phyloP scores from a whole-genome alignment of 1,139 yeast genomes.

The Suhomyces bribrorum region DNA sequence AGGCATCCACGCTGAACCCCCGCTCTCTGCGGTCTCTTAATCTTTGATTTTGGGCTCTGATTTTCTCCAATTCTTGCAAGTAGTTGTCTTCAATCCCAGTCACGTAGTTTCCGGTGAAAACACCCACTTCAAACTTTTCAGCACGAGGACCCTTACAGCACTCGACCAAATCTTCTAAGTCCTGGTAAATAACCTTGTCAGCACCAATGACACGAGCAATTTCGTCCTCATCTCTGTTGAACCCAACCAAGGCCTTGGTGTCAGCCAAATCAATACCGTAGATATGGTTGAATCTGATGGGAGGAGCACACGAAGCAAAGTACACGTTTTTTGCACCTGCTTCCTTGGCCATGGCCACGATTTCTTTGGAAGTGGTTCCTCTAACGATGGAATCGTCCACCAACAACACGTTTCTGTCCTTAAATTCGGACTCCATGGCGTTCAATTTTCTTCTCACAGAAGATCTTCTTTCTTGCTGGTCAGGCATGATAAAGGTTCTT shows the following conservation, averaged over 20 bases:
- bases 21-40: slow-evolving; percentile 45
- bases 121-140: slow-evolving; percentile 85
- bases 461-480: slow-evolving; percentile 90
- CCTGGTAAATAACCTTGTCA: slow-evolving; percentile 87
- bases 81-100: slow-evolving; percentile 90
- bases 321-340: slow-evolving; percentile 94
- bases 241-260: slow-evolving; percentile 91
- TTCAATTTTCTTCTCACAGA: slow-evolving; percentile 92
- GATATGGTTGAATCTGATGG: slow-evolving; percentile 90
- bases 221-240: slow-evolving; percentile 68
- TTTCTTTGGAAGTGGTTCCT: slow-evolving; percentile 96
- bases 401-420: slow-evolving; percentile 79
- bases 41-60: slow-evolving; percentile 79
- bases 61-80: slow-evolving; percentile 75
- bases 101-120: slow-evolving; percentile 90
- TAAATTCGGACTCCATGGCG: slow-evolving; percentile 94
- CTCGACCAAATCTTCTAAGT: slow-evolving; percentile 73
- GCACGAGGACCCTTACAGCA: slow-evolving; percentile 69
- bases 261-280: slow-evolving; percentile 98
- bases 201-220: slow-evolving; percentile 85
- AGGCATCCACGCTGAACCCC: slow-evolving; percentile 48
- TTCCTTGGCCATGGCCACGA: slow-evolving; percentile 95
- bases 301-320: slow-evolving; percentile 97
- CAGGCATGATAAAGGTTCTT: slow-evolving; percentile 97
- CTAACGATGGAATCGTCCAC: slow-evolving; percentile 97